phyloP scores from a whole-genome alignment of 2,329 filamentous ascomycete genomes.

The Aspergillus melleus region DNA sequence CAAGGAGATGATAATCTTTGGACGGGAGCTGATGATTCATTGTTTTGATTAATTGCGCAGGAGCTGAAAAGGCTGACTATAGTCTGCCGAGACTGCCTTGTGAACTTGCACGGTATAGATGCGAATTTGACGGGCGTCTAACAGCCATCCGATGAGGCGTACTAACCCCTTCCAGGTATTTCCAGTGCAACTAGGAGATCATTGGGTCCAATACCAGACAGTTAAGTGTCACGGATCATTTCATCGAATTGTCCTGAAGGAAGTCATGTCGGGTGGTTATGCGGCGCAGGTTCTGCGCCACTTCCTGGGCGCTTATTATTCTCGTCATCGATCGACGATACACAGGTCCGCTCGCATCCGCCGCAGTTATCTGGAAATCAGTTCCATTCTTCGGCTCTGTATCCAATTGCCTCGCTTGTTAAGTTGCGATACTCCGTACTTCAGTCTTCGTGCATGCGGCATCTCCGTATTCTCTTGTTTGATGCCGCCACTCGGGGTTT shows the following conservation, averaged over 20 bases:
- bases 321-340: not conserved
- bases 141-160: not conserved
- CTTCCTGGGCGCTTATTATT: conserved; percentile 1
- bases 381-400: not conserved
- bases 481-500: too few relatives aligned
- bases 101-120: not conserved
- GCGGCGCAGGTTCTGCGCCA: conserved; percentile 7
- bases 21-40: not conserved
- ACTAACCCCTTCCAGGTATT: not conserved
- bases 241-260: not conserved
- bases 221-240: not conserved
- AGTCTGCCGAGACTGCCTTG: not conserved
- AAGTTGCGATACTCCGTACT: too few relatives aligned
- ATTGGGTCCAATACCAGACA: not conserved
- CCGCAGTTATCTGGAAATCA: not conserved
- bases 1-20: not conserved
- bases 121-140: not conserved
- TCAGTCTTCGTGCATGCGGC: too few relatives aligned
- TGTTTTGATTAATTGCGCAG: not conserved
- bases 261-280: not conserved
- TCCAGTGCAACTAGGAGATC: not conserved
- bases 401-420: not conserved
- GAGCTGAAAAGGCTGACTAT: not conserved
- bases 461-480: too few relatives aligned
- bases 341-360: not conserved